Base-by-base conservation (phyloP, 805 yeast species). In the Hanseniaspora jakobsenii region DNA sequence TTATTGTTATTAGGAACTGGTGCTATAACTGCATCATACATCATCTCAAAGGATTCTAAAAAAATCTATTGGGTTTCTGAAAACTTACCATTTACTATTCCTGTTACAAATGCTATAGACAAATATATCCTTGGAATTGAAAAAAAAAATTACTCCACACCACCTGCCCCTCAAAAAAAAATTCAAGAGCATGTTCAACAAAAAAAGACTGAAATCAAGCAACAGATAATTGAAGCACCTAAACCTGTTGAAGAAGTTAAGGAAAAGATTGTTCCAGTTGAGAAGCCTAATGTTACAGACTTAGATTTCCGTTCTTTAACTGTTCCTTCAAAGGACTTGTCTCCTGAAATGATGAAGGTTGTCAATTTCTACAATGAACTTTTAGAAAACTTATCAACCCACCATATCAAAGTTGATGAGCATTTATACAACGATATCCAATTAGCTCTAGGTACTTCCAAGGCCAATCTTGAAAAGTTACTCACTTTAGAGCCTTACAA, bases 301-400 rank as follows among this genome's bases (percentile, higher is more conserved):
- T 18, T 43, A 22, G 40, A 36, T 21, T 36, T 43, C 28, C 37
- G 36, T 27, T 12, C 37, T 12, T 43, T 43, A 18, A 22, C 30
- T 9, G 26, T 36, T 18, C 16, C 22, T 9, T 16, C 28, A 2
- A 6, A 23, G 10, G 18, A 17, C 9, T 18, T 36, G n/a, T 26
- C 38, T n/a, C 35, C 44, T 18, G 48, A 38, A 23, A 30, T 45
- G 36, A 30, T 10, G 7, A 24, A 38, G 17, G 19, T 46, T 12
- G 35, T 36, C 14, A 9, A 12, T 12, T 29, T 46, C 8, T 39
- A 35, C 41, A 46, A 46, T 18, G 24, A 28, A 16, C 26, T 40
- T 13, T 27, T 46, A 16, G 38, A 46, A 22, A 35, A 30, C 27
- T 17, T 46, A 21, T 32, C 38, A n/a, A 46, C 34, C 13, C 38